Conservation (phyloP, 2,329 filamentous ascomycete species). For the Aspergillus tanneri region DNA sequence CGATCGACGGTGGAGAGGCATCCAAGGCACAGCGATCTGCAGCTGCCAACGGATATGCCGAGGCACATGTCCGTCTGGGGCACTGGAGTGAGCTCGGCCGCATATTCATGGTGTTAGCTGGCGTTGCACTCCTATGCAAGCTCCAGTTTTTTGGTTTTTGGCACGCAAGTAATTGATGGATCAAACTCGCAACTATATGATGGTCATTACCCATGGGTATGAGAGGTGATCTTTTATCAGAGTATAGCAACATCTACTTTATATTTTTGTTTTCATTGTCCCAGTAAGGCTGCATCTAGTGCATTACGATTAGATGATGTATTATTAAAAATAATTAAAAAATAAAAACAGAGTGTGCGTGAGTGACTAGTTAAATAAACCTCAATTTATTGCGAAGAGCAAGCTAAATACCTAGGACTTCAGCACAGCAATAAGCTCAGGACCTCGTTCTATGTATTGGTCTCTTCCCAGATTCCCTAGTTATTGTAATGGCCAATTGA, state of each 20-base stretch:
- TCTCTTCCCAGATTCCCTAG: not conserved
- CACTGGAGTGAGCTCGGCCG: slow-evolving; percentile 46
- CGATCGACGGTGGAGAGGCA: slow-evolving; percentile 47
- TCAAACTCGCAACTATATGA: not conserved
- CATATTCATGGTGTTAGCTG: slow-evolving; percentile 43
- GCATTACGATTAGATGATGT: too few species aligned
- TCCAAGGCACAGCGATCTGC: slow-evolving; percentile 31
- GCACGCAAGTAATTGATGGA: slow-evolving; percentile 16
- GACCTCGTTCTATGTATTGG: too few species aligned
- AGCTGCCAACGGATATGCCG: slow-evolving; percentile 42
- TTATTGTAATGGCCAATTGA: not conserved
- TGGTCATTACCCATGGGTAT: not conserved
- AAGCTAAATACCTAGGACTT: too few species aligned
- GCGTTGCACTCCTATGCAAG: slow-evolving; percentile 36
- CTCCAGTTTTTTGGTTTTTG: slow-evolving; percentile 23
- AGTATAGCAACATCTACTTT: not conserved
- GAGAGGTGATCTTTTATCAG: not conserved
- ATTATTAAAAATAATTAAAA: too few species aligned
- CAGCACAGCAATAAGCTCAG: too few species aligned
- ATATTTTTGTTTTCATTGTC: too few species aligned
- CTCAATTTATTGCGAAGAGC: too few species aligned
- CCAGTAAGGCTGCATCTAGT: too few species aligned
- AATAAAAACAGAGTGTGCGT: too few species aligned
- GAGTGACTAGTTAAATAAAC: too few species aligned
- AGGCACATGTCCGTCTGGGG: slow-evolving; percentile 43